Evolutionary conservation across 2,329 filamentous ascomycete species (phyloP).

Genomic region (Fusarium drepaniforme): DNA sequence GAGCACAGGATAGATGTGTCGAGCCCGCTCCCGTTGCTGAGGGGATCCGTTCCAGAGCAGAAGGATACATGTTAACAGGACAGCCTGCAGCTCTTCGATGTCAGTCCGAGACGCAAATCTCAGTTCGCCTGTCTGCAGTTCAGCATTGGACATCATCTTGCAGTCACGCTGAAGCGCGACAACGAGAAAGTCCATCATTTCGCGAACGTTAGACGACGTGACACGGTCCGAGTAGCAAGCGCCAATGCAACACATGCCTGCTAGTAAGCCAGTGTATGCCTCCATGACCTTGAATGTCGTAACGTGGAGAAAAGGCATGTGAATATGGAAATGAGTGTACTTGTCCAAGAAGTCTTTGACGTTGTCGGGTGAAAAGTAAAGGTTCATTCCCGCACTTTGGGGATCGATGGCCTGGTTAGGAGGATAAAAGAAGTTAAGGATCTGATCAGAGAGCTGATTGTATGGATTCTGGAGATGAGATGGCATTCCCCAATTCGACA

Average conservation of each 20-base stretch:
- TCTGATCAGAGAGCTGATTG: constrained; percentile 66
- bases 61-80: constrained; percentile 71
- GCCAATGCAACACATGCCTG: constrained; percentile 79
- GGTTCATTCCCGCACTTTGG: constrained; percentile 67
- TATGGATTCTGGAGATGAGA: constrained; percentile 63
- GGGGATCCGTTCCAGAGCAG: constrained; percentile 79
- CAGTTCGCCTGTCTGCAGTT: constrained; percentile 30
- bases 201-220: constrained; percentile 70
- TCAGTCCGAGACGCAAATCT: constrained; percentile 52
- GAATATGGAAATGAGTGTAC: constrained; percentile 79
- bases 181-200: constrained; percentile 75
- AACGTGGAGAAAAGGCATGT: constrained; percentile 80
- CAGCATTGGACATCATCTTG: constrained; percentile 55
- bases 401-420: constrained; percentile 60
- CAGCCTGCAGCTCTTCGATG: constrained; percentile 76
- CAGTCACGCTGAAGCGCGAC: constrained; percentile 69
- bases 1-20: constrained; percentile 68
- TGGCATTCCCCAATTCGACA: constrained; percentile 63
- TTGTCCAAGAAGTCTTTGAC: constrained; percentile 78
- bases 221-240: constrained; percentile 79
- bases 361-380: constrained; percentile 75
- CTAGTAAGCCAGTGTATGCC: constrained; percentile 74
- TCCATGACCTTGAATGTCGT: constrained; percentile 77
- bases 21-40: constrained; percentile 72
- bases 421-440: constrained; percentile 68